Conservation (phyloP, 2,329 filamentous ascomycete species). For the Plenodomus lindquistii region DNA sequence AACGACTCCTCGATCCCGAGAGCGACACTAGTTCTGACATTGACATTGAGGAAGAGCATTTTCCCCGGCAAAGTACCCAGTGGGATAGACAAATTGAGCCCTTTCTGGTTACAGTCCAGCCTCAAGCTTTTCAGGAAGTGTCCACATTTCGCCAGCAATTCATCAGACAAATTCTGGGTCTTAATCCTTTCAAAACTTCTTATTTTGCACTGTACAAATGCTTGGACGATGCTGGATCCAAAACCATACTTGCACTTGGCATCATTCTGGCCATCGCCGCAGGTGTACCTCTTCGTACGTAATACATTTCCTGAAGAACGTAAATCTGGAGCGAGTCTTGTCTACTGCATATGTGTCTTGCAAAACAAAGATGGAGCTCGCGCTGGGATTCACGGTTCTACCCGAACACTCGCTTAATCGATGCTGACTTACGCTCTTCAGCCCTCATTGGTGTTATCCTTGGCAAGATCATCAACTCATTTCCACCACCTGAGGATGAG, state of each 20-base stretch:
- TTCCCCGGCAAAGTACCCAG: slow-evolving; percentile 27
- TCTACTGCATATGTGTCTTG: neutral
- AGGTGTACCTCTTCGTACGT: slow-evolving; percentile 56
- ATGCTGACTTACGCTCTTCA: neutral
- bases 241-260: slow-evolving; percentile 39
- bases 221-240: slow-evolving; percentile 48
- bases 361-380: neutral
- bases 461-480: slow-evolving; percentile 55
- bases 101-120: slow-evolving; percentile 41
- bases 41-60: slow-evolving; percentile 15
- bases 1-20: slow-evolving; percentile 24
- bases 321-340: neutral
- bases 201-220: slow-evolving; percentile 55
- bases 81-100: slow-evolving; percentile 41
- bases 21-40: slow-evolving; percentile 22
- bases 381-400: neutral
- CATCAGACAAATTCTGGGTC: slow-evolving; percentile 45
- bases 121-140: slow-evolving; percentile 35
- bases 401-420: neutral
- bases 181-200: slow-evolving; percentile 53
- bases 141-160: slow-evolving; percentile 37
- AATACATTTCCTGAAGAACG: neutral
- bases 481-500: slow-evolving; percentile 53
- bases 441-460: slow-evolving; percentile 65
- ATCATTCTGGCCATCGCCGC: slow-evolving; percentile 55